A percentile compares a stretch with the other conserved stretches of the same genome.
Evolutionary conservation across 2,329 filamentous ascomycete genomes (phyloP).

Genomic region (Colletotrichum abscissum): DNA sequence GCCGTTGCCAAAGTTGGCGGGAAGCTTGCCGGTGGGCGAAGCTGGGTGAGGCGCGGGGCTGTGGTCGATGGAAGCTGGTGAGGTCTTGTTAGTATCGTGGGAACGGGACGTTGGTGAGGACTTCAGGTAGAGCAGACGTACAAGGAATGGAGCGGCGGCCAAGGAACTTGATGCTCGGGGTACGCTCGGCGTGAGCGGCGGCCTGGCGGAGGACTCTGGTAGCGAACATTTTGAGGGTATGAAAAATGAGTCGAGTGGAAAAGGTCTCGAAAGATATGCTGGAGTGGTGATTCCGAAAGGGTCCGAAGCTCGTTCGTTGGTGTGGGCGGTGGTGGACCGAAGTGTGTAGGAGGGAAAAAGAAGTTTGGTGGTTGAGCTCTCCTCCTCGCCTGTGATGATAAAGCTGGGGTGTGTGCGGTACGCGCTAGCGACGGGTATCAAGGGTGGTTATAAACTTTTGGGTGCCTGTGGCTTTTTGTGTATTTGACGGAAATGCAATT

Average conservation of each 20-base stretch:
- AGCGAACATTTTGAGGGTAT: slow-evolving; percentile 59
- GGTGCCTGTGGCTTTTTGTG: not conserved
- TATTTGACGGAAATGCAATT: not conserved
- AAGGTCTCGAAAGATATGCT: not conserved
- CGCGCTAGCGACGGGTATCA: slow-evolving; percentile 22
- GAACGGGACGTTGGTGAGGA: not conserved
- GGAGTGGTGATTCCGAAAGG: not conserved
- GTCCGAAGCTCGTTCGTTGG: slow-evolving; percentile 10
- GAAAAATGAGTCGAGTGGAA: not conserved
- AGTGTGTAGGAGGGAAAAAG: not conserved
- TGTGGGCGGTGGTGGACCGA: not conserved
- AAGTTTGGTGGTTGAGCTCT: slow-evolving; percentile 23
- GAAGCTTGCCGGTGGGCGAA: slow-evolving; percentile 73
- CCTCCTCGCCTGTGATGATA: slow-evolving; percentile 31
- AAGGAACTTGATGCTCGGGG: slow-evolving; percentile 71
- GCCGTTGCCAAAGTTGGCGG: slow-evolving; percentile 58
- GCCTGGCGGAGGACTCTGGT: slow-evolving; percentile 69
- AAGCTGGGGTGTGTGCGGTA: slow-evolving; percentile 9
- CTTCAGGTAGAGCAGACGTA: slow-evolving; percentile 48
- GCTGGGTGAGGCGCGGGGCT: slow-evolving; percentile 79
- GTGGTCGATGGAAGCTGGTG: slow-evolving; percentile 77
- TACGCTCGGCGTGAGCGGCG: slow-evolving; percentile 68
- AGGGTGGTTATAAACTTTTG: slow-evolving; percentile 1
- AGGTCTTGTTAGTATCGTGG: slow-evolving; percentile 38
- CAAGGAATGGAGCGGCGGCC: slow-evolving; percentile 69